These are phyloP conservation scores for Saturnispora diversa DNA, from an alignment of 805 yeast species.

Conservation along the genomic window DNA sequence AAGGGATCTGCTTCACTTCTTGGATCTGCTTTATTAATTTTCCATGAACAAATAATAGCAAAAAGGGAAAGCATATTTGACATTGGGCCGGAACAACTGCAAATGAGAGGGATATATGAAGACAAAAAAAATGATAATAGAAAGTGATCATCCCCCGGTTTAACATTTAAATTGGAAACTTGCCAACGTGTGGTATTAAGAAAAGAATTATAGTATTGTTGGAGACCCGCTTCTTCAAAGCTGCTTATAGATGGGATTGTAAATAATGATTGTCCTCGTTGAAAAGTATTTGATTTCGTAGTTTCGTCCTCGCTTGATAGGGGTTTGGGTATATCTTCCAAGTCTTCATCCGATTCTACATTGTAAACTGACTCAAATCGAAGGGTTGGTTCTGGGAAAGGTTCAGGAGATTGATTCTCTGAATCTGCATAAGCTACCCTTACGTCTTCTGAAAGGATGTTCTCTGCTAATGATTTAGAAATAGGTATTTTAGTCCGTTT, in stretches of 20 bases:
- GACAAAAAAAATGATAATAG: slow-evolving; percentile 56
- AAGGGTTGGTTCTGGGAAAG: slow-evolving; percentile 1
- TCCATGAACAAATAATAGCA: slow-evolving; percentile 67
- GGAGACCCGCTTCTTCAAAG: slow-evolving; percentile 15
- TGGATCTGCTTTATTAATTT: slow-evolving; percentile 11
- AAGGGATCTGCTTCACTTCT: slow-evolving; percentile 11
- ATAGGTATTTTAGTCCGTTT: slow-evolving; percentile 2
- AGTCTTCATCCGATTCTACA: background rate
- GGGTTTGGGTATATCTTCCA: background rate
- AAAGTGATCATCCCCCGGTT: slow-evolving; percentile 29
- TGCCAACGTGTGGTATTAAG: slow-evolving; percentile 27
- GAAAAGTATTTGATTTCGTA: background rate
- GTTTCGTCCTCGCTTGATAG: background rate
- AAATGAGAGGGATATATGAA: slow-evolving; percentile 62
- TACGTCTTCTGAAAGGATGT: slow-evolving; percentile 8
- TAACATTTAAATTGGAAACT: slow-evolving; percentile 24
- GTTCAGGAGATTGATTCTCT: slow-evolving; percentile 1
- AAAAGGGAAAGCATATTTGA: slow-evolving; percentile 68
- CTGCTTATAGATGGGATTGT: slow-evolving; percentile 10
- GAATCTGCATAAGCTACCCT: background rate
- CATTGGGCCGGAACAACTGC: slow-evolving; percentile 74
- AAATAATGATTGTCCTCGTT: slow-evolving; percentile 1
- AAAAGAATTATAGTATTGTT: slow-evolving; percentile 21
- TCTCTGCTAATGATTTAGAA: slow-evolving; percentile 2
- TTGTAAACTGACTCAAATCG: background rate